Evolutionary conservation across 2,329 filamentous ascomycete species (phyloP).

Genomic region (Diaporthe aspalathi): DNA sequence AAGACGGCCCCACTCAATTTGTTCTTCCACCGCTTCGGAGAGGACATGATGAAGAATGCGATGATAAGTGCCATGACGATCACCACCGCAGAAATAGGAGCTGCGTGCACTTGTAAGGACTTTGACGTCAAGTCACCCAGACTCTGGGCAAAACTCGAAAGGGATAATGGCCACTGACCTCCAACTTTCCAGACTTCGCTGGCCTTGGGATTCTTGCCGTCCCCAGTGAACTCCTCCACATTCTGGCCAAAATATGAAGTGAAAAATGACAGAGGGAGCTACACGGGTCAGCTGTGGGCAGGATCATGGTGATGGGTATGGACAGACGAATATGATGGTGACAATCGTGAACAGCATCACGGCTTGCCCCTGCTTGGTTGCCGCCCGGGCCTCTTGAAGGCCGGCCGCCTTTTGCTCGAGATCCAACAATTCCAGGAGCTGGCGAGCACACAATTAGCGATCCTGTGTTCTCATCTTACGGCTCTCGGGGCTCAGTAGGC

Average conservation of each 20-base stretch:
- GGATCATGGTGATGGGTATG: background rate
- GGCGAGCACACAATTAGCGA: background rate
- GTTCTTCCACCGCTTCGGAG: no score
- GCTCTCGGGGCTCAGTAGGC: rapidly evolving
- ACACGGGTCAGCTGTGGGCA: background rate
- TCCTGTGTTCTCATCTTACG: background rate
- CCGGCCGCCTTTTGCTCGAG: background rate
- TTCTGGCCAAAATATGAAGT: background rate
- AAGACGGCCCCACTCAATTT: no score
- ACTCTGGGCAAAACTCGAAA: no score
- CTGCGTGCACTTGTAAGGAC: background rate
- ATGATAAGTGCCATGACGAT: background rate
- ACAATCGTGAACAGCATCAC: background rate
- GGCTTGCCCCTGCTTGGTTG: background rate
- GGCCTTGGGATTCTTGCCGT: background rate
- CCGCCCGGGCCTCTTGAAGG: background rate
- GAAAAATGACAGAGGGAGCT: background rate
- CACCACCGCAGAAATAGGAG: background rate
- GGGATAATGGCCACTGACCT: background rate
- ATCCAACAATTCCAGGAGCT: background rate
- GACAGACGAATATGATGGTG: background rate
- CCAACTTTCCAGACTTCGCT: background rate
- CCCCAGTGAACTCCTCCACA: background rate
- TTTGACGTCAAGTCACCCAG: no score
- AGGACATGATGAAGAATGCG: background rate